Conservation (phyloP, 768 basidiomycete genomes). For the Pleurotus djamor region DNA sequence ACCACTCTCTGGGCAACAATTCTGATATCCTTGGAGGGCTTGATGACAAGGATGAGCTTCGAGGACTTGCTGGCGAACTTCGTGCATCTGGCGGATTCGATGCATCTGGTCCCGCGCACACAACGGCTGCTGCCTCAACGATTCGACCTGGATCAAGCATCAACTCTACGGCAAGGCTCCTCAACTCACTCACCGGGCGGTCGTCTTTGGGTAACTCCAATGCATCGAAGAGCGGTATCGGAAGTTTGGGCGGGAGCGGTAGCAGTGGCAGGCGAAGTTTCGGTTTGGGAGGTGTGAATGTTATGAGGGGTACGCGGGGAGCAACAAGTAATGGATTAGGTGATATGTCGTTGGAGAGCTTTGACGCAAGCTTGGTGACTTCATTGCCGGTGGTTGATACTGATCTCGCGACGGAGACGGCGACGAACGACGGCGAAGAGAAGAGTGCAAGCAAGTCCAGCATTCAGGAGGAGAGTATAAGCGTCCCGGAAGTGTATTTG, state of each 20-base stretch:
- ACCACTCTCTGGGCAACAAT: slow-evolving; percentile 19
- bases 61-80: slow-evolving; percentile 36
- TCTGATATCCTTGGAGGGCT: slow-evolving; percentile 13
- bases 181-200: slow-evolving; percentile 43
- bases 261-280: slow-evolving; percentile 5
- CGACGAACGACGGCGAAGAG: slow-evolving; percentile 32
- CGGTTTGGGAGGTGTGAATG: neutral
- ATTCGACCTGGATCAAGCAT: slow-evolving; percentile 44
- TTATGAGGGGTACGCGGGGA: neutral
- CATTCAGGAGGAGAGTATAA: slow-evolving; percentile 16
- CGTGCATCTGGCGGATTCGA: slow-evolving; percentile 15
- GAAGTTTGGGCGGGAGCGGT: slow-evolving; percentile 27
- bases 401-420: slow-evolving; percentile 28
- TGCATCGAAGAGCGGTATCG: slow-evolving; percentile 17
- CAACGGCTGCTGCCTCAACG: slow-evolving; percentile 54
- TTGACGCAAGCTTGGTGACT: slow-evolving; percentile 59
- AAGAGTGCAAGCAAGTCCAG: slow-evolving; percentile 38
- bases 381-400: slow-evolving; percentile 42
- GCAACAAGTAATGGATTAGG: neutral
- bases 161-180: slow-evolving; percentile 47
- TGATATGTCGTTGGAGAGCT: slow-evolving; percentile 38
- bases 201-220: slow-evolving; percentile 34
- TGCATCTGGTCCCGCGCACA: slow-evolving; percentile 56
- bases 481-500: slow-evolving; percentile 52
- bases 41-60: slow-evolving; percentile 20